These are phyloP conservation scores for Heritiera littoralis DNA, from an alignment of 345 rosid species.

Conservation along the genomic window DNA sequence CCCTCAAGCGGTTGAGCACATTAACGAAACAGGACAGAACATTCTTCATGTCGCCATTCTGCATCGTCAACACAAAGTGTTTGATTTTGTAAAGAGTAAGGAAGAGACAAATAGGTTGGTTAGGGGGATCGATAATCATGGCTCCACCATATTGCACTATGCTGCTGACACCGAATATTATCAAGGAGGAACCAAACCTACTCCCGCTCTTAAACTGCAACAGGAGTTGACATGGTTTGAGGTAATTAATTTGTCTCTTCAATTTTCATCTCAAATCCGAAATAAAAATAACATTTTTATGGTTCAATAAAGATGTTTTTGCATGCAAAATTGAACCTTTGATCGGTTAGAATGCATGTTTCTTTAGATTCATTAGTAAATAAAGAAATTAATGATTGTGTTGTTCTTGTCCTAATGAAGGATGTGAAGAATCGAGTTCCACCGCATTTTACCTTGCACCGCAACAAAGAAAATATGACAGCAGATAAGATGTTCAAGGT, in stretches of 20 bases:
- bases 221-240: conserved; percentile 32
- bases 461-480: not conserved
- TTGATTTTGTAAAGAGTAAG: not conserved
- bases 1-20: conserved; percentile 24
- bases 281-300: too few species aligned
- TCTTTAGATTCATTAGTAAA: too few species aligned
- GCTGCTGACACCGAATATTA: conserved; percentile 19
- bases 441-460: conserved; percentile 15
- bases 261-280: too few species aligned
- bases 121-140: conserved; percentile 18
- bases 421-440: conserved; percentile 17
- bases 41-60: conserved; percentile 17
- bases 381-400: too few species aligned
- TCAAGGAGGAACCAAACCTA: conserved; percentile 20
- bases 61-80: conserved; percentile 7
- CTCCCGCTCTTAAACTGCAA: conserved; percentile 28
- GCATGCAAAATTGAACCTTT: too few species aligned
- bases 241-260: not conserved
- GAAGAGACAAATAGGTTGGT: not conserved
- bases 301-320: too few species aligned
- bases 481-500: conserved; percentile 18
- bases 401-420: too few species aligned
- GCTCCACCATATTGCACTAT: conserved; percentile 32
- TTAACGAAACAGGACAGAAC: conserved; percentile 12
- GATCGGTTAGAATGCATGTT: too few species aligned